Conservation (phyloP, 169 alveolate species). For the Cryptosporidium canis region DNA sequence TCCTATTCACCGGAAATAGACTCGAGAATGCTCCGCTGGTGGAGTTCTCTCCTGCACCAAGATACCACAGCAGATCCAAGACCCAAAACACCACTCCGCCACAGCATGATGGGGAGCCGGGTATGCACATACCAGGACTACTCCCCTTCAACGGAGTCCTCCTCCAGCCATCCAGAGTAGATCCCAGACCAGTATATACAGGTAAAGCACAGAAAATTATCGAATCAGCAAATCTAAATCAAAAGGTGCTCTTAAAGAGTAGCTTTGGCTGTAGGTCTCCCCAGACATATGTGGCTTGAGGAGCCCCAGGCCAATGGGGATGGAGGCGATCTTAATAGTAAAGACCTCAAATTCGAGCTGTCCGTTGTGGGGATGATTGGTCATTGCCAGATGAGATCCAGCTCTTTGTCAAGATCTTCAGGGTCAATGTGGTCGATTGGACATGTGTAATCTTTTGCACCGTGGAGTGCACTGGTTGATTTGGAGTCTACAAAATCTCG, state of each 20-base stretch:
- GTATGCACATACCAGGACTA: no score
- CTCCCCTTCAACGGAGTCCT: background rate
- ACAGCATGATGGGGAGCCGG: no score
- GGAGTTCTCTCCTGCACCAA: conserved; percentile 71
- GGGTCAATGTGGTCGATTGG: conserved; percentile 55
- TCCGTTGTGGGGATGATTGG: background rate
- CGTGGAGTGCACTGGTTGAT: background rate
- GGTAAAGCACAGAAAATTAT: background rate
- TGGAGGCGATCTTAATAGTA: no score
- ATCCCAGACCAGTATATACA: background rate
- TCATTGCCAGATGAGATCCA: conserved; percentile 33
- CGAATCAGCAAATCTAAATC: background rate
- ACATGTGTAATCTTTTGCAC: conserved; percentile 1
- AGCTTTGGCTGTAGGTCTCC: background rate
- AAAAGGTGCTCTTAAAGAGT: background rate
- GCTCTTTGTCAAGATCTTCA: conserved; percentile 68
- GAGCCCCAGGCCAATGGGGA: background rate
- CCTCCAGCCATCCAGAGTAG: background rate
- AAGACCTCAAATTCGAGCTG: no score
- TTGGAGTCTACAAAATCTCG: conserved; percentile 38
- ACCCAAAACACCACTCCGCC: background rate
- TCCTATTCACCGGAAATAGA: background rate
- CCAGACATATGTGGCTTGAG: background rate
- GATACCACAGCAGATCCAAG: conserved; percentile 37
- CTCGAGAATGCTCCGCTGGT: background rate